These are phyloP conservation scores for Candida peoriensis DNA, from an alignment of 805 yeast genomes.

Conservation along the genomic window DNA sequence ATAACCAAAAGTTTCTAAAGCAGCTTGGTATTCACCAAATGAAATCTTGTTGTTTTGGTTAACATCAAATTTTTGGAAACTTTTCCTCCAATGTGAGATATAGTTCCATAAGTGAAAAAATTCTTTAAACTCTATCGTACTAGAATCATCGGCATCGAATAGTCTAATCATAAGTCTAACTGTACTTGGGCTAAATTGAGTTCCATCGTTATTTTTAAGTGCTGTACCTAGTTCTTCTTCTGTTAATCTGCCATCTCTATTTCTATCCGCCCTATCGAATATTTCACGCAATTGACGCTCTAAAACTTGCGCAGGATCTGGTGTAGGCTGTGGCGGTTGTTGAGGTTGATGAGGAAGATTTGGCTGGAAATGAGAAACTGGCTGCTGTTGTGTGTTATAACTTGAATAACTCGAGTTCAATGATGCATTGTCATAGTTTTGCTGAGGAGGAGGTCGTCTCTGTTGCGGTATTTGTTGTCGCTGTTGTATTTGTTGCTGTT, in stretches of 20 bases:
- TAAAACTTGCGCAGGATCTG: slow-evolving; percentile 21
- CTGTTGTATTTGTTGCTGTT: neutral
- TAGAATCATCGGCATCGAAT: slow-evolving; percentile 47
- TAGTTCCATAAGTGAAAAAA: slow-evolving; percentile 67
- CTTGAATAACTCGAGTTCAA: too few relatives aligned
- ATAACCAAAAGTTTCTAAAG: slow-evolving; percentile 63
- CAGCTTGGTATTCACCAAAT: slow-evolving; percentile 59
- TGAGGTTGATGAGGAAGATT: too few relatives aligned
- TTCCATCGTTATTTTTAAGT: slow-evolving; percentile 57
- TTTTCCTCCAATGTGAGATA: slow-evolving; percentile 58
- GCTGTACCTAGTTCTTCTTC: slow-evolving; percentile 55
- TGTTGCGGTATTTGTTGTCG: neutral
- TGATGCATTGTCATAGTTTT: too few relatives aligned
- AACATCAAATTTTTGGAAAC: slow-evolving; percentile 58
- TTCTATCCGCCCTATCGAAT: slow-evolving; percentile 51
- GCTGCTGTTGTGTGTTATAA: too few relatives aligned
- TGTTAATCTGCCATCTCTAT: slow-evolving; percentile 49
- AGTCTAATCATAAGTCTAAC: slow-evolving; percentile 57
- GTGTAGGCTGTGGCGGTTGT: slow-evolving; percentile 2
- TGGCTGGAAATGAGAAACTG: too few relatives aligned
- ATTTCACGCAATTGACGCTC: slow-evolving; percentile 44
- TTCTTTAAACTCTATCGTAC: slow-evolving; percentile 49
- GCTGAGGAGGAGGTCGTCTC: too few relatives aligned
- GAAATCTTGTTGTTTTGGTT: slow-evolving; percentile 54
- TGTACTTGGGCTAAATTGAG: slow-evolving; percentile 56